A percentile compares a stretch with the other conserved stretches of the same genome.
phyloP scores from a whole-genome alignment of 306 rosid species.

The Prinsepia uniflora region DNA sequence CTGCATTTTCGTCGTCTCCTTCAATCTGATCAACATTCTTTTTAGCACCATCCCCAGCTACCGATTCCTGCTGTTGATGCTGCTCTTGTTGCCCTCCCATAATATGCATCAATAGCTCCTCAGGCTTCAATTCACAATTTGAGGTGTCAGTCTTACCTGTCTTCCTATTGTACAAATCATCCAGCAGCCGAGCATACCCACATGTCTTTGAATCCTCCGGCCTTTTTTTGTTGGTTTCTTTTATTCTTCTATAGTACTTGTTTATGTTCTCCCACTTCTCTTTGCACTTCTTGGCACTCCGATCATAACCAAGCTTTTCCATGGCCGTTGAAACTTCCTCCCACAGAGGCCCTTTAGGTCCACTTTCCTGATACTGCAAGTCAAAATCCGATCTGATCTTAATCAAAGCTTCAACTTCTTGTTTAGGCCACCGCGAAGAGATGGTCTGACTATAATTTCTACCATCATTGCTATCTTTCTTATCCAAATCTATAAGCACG shows the following conservation, averaged over 20 bases:
- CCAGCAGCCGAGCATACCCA: conserved; percentile 69
- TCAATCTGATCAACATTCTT: conserved; percentile 35
- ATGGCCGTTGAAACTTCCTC: conserved; percentile 63
- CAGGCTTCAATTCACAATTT: conserved; percentile 54
- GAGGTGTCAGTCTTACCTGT: conserved; percentile 35
- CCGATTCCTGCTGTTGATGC: conserved; percentile 28
- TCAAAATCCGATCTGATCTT: conserved; percentile 56
- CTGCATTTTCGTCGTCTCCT: conserved; percentile 28
- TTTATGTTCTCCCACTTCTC: conserved; percentile 99
- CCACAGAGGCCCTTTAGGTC: conserved; percentile 68
- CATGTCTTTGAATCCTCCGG: conserved; percentile 74
- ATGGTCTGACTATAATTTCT: conserved; percentile 39
- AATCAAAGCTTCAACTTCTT: conserved; percentile 75
- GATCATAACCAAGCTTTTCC: conserved; percentile 55
- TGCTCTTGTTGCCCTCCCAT: conserved; percentile 49
- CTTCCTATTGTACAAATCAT: conserved; percentile 53
- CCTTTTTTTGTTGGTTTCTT: conserved; percentile 62
- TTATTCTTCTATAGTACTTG: conserved; percentile 82
- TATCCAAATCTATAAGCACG: conserved; percentile 8
- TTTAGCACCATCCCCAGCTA: conserved; percentile 38
- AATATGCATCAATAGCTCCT: conserved; percentile 78
- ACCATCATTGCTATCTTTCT: conserved; percentile 30
- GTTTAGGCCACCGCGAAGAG: conserved; percentile 75
- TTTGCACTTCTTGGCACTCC: conserved; percentile 80
- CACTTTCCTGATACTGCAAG: conserved; percentile 47